Evolutionary conservation across 129 eudicot genomes (phyloP).

Genomic region (Pseudognaphalium luteoalbum): DNA sequence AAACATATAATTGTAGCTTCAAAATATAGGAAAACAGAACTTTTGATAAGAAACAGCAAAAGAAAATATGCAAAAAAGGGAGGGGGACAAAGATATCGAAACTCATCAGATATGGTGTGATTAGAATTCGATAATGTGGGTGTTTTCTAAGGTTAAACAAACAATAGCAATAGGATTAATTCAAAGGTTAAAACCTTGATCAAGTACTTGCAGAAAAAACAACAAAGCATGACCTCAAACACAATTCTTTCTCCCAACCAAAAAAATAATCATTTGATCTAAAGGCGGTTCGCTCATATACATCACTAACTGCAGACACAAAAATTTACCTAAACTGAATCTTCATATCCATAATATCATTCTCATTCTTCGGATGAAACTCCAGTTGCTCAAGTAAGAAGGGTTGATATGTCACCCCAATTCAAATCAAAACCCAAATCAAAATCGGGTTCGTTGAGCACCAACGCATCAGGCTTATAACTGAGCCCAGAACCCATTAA

Average conservation of each 20-base stretch:
- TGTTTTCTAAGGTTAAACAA: background rate
- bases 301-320: slow-evolving; percentile 3
- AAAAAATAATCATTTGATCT: background rate
- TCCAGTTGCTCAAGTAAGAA: slow-evolving; percentile 19
- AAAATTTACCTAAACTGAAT: slow-evolving; percentile 13
- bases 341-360: slow-evolving; percentile 5
- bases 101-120: too few species aligned
- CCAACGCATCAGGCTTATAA: slow-evolving; percentile 25
- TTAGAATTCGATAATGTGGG: too few species aligned
- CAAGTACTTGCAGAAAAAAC: background rate
- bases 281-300: slow-evolving; percentile 16
- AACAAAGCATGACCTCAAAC: background rate
- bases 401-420: slow-evolving; percentile 12
- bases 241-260: slow-evolving; percentile 1
- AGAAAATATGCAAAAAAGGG: too few species aligned
- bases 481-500: slow-evolving; percentile 14
- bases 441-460: background rate
- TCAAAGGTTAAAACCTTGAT: slow-evolving; percentile 2
- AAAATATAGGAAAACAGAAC: too few species aligned
- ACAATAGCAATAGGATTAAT: background rate
- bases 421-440: background rate
- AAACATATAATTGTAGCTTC: too few species aligned
- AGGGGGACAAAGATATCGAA: too few species aligned
- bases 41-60: too few species aligned
- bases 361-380: slow-evolving; percentile 13